Evolutionary conservation across 1,139 yeast genomes (phyloP).

Genomic region (Casaregolazyma suthepensis): DNA sequence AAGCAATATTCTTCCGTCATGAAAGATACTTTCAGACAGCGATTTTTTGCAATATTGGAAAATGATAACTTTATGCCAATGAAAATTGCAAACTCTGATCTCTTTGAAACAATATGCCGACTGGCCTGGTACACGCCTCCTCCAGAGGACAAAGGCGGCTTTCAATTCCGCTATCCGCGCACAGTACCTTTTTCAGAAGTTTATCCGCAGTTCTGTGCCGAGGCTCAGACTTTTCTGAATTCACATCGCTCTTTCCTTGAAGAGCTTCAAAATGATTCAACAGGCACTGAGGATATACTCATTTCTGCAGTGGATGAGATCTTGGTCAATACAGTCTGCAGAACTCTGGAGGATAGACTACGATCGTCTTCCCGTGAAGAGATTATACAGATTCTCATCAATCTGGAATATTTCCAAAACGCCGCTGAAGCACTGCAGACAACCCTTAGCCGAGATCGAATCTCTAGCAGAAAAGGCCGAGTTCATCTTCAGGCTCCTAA

Average conservation of each 20-base stretch:
- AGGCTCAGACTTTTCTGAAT: conserved; percentile 58
- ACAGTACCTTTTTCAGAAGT: conserved; percentile 83
- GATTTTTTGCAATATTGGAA: conserved; percentile 57
- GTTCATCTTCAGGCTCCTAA: conserved; percentile 45
- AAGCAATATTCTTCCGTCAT: conserved; percentile 54
- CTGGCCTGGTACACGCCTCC: conserved; percentile 60
- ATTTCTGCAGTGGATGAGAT: conserved; percentile 59
- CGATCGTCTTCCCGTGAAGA: conserved; percentile 75
- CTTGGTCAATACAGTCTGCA: conserved; percentile 63
- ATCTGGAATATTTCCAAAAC: conserved; percentile 73
- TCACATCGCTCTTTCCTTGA: conserved; percentile 58
- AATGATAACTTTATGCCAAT: conserved; percentile 90
- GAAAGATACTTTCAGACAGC: conserved; percentile 51
- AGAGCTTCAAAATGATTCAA: conserved; percentile 53
- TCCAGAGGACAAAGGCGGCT: conserved; percentile 34
- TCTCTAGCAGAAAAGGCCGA: conserved; percentile 32
- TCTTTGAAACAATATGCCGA: conserved; percentile 57
- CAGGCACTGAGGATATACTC: conserved; percentile 36
- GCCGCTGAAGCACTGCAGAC: conserved; percentile 45
- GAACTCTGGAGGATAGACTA: conserved; percentile 59
- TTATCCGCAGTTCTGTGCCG: conserved; percentile 79
- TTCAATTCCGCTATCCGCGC: conserved; percentile 46
- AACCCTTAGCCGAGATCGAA: conserved; percentile 30
- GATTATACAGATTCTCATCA: conserved; percentile 80
- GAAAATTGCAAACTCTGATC: conserved; percentile 51